Evolutionary conservation across 768 basidiomycete genomes (phyloP).

Genomic region (Podaxis sp.): DNA sequence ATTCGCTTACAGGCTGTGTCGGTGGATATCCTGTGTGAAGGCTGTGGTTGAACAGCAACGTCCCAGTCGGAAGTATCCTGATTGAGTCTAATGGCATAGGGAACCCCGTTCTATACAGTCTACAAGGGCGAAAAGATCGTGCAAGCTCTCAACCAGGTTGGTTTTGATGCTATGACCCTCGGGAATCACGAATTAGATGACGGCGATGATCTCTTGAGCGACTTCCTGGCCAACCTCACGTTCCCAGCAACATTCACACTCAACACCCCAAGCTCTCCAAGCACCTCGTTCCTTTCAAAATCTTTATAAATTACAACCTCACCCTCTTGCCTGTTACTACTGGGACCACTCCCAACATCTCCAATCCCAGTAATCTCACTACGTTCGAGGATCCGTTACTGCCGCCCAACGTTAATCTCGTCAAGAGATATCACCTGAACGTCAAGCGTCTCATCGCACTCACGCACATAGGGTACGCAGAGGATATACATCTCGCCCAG

Average conservation of each 20-base stretch:
- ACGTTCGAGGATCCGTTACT: conserved; percentile 32
- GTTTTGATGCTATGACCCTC: conserved; percentile 39
- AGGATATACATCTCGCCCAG: conserved; percentile 36
- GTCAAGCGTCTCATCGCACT: conserved; percentile 38
- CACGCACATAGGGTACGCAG: conserved; percentile 42
- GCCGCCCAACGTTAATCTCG: conserved; percentile 31
- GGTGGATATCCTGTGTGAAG: conserved; percentile 40
- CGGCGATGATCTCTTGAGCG: conserved; percentile 33
- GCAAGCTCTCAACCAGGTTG: conserved; percentile 35
- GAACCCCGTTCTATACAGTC: conserved; percentile 40
- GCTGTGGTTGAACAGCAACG: conserved; percentile 29
- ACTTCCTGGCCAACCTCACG: conserved; percentile 34
- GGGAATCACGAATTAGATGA: conserved; percentile 46
- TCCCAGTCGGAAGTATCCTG: conserved; percentile 16
- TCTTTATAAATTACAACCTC: conserved; percentile 34
- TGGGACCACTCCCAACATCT: conserved; percentile 32
- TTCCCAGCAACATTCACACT: conserved; percentile 40
- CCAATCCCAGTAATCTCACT: conserved; percentile 33
- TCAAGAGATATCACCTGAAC: conserved; percentile 24
- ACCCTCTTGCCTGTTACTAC: conserved; percentile 41
- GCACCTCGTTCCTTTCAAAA: conserved; percentile 32
- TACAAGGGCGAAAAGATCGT: conserved; percentile 40
- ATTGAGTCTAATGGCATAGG: conserved; percentile 22
- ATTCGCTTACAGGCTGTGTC: conserved; percentile 25
- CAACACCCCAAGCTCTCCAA: conserved; percentile 27